Evolutionary conservation across 1,139 yeast genomes (phyloP).

Genomic region (Kazachstania sp.): DNA sequence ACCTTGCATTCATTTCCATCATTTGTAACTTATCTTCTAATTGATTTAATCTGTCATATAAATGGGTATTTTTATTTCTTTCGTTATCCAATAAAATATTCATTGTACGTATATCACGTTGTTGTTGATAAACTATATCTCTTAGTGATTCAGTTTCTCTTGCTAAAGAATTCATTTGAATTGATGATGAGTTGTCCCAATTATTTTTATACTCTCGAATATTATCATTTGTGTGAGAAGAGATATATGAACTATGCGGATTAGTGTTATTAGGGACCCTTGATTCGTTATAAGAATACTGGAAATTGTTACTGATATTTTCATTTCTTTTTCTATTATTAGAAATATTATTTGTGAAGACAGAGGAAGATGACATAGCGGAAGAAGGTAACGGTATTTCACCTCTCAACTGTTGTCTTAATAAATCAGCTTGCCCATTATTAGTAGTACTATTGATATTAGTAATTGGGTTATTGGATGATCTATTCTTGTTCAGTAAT

Average conservation of each 20-base stretch:
- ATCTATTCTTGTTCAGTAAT: neutral
- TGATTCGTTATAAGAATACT: neutral
- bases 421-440: slow-evolving; percentile 4
- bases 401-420: slow-evolving; percentile 16
- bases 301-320: neutral
- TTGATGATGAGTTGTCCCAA: neutral
- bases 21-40: slow-evolving; percentile 2
- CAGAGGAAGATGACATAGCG: neutral
- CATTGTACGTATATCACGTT: slow-evolving; percentile 11
- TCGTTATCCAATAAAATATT: slow-evolving; percentile 7
- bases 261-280: neutral
- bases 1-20: neutral
- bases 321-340: neutral
- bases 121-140: slow-evolving; percentile 11
- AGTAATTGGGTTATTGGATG: neutral
- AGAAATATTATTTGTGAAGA: neutral
- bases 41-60: neutral
- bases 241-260: neutral
- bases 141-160: slow-evolving; percentile 3
- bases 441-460: no score
- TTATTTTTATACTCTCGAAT: neutral
- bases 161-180: neutral
- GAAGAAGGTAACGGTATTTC: slow-evolving; percentile 4
- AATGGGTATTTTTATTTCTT: neutral
- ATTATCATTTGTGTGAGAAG: no score